These are phyloP conservation scores for Fonsecaea multimorphosa DNA, from an alignment of 2,329 filamentous ascomycete species.

Conservation along the genomic window DNA sequence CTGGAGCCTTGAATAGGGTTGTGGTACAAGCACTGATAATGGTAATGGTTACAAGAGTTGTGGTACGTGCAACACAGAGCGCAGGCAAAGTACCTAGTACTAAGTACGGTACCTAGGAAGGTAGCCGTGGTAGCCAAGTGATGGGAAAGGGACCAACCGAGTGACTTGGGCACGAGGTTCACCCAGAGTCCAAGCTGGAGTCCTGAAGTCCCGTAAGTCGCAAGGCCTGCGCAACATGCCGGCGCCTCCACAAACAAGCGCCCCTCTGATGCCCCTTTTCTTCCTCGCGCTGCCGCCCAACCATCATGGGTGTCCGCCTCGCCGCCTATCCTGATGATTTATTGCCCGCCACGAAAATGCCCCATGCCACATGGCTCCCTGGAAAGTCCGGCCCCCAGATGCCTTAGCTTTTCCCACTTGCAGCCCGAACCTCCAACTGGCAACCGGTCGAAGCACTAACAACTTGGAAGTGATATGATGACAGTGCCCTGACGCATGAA, in stretches of 20 bases:
- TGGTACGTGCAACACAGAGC: neutral
- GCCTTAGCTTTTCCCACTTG: neutral
- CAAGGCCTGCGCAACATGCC: too few species aligned
- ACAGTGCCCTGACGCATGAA: neutral
- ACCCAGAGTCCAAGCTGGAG: neutral
- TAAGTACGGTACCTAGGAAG: too few species aligned
- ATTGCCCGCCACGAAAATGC: slow-evolving; percentile 4
- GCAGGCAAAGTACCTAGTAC: too few species aligned
- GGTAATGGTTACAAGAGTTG: neutral
- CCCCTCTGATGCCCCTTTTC: slow-evolving; percentile 15
- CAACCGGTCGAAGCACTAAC: neutral
- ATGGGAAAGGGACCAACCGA: neutral
- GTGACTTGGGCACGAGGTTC: slow-evolving; percentile 4
- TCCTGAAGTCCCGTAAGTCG: neutral
- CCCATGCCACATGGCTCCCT: slow-evolving; percentile 23
- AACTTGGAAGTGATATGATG: neutral
- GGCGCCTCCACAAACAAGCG: slow-evolving; percentile 24
- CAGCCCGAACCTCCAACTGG: neutral
- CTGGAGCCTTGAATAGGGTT: neutral
- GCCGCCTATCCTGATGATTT: slow-evolving; percentile 6
- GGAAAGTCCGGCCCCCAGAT: neutral
- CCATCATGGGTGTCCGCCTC: too few species aligned
- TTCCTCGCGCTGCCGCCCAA: neutral
- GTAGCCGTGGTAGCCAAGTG: neutral
- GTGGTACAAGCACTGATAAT: neutral